A percentile compares a stretch with the other conserved stretches of the same genome.
phyloP scores from a whole-genome alignment of 805 yeast species.

The Candida gorgasii region DNA sequence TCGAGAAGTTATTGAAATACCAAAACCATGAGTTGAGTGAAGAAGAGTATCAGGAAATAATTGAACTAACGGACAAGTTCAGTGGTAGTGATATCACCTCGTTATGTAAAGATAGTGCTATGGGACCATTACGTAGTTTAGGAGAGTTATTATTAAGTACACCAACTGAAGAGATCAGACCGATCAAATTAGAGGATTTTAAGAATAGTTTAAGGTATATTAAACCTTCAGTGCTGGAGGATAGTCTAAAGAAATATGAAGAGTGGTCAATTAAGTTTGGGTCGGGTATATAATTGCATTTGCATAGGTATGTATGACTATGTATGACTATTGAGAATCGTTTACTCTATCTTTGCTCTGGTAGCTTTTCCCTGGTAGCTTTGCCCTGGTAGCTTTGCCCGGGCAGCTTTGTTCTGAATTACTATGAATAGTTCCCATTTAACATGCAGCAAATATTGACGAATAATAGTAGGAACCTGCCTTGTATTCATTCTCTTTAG shows the following conservation, averaged over 20 bases:
- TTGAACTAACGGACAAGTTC: conserved; percentile 69
- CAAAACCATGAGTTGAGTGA: conserved; percentile 72
- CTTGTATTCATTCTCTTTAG: too few relatives aligned
- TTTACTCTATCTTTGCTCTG: too few relatives aligned
- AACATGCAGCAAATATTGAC: too few relatives aligned
- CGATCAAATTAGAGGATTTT: conserved; percentile 74
- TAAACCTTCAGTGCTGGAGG: conserved; percentile 84
- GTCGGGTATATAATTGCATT: conserved; percentile 35
- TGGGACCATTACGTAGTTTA: conserved; percentile 91
- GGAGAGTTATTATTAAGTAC: conserved; percentile 79
- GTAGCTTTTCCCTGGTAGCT: too few relatives aligned
- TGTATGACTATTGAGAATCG: too few relatives aligned
- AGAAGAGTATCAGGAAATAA: conserved; percentile 59
- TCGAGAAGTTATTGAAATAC: conserved; percentile 62
- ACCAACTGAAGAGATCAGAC: conserved; percentile 74
- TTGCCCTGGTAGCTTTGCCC: too few relatives aligned
- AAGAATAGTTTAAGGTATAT: conserved; percentile 72
- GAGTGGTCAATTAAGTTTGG: conserved; percentile 89
- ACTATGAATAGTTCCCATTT: too few relatives aligned
- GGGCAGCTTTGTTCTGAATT: too few relatives aligned
- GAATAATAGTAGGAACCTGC: too few relatives aligned
- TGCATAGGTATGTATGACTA: background rate
- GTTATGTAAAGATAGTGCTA: conserved; percentile 93
- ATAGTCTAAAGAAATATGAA: conserved; percentile 77
- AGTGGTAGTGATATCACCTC: conserved; percentile 96